Conservation (phyloP, 768 basidiomycete species). For the Xanthoconium purpureum region DNA sequence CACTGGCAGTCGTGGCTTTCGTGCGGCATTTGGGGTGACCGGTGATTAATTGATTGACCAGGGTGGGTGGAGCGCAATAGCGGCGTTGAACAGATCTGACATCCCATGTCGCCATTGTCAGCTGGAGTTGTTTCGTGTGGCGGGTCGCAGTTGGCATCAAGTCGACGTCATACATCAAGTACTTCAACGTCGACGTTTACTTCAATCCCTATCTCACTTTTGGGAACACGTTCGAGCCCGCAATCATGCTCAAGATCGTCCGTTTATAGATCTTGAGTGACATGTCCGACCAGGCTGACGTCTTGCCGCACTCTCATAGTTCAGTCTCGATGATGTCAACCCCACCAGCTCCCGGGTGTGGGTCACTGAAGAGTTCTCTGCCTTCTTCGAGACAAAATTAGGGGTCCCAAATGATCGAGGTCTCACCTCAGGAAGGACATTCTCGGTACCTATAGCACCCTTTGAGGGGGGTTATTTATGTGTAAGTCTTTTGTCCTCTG, state of each 20-base stretch:
- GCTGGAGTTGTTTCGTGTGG: no score
- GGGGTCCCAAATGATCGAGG: conserved; percentile 50
- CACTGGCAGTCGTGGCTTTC: background rate
- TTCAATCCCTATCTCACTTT: conserved; percentile 62
- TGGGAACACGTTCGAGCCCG: conserved; percentile 62
- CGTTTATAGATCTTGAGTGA: conserved; percentile 21
- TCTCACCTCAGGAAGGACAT: conserved; percentile 34
- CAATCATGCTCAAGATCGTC: conserved; percentile 58
- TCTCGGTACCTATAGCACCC: no score
- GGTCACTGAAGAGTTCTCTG: conserved; percentile 53
- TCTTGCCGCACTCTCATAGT: conserved; percentile 38
- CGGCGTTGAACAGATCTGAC: background rate
- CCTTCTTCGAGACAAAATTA: conserved; percentile 53
- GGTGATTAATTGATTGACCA: background rate
- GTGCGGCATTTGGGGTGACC: background rate
- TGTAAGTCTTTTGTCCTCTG: no score
- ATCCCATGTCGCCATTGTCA: no score
- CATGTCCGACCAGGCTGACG: background rate
- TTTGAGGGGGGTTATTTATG: no score
- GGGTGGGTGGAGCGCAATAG: background rate
- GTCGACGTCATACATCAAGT: no score
- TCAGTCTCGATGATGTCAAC: conserved; percentile 54
- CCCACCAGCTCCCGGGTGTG: conserved; percentile 46
- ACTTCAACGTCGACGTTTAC: conserved; percentile 52
- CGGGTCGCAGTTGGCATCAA: no score